Percentiles rank a stretch among this genome's conserved stretches.
Conservation (phyloP, 768 basidiomycete genomes). For the Boletus tylopilopsis region DNA sequence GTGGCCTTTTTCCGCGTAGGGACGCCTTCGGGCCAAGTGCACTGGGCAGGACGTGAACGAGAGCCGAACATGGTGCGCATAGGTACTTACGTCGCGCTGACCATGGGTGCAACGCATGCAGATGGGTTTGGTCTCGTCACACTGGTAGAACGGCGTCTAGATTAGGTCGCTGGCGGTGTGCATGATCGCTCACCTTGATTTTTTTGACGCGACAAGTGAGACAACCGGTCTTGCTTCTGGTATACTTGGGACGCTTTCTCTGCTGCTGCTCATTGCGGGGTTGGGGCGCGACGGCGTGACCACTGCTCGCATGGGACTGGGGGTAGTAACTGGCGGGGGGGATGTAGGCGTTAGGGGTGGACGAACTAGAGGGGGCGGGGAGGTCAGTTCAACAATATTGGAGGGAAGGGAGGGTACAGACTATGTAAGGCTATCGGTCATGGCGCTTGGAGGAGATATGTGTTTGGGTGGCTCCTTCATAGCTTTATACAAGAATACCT, state of each 20-base stretch:
- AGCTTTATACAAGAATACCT: conserved; percentile 44
- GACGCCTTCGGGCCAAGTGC: conserved; percentile 82
- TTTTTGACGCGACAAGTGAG: conserved; percentile 92
- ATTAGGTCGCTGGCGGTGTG: not conserved
- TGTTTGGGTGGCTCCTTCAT: conserved; percentile 38
- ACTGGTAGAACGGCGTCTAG: conserved; percentile 41
- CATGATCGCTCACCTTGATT: conserved; percentile 67
- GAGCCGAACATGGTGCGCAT: conserved; percentile 2
- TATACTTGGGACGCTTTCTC: conserved; percentile 88
- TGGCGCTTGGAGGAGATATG: conserved; percentile 38
- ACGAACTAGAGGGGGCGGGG: conserved; percentile 27
- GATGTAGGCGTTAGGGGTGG: conserved; percentile 40
- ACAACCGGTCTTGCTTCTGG: conserved; percentile 92
- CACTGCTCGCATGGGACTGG: conserved; percentile 27
- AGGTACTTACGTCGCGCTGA: conserved; percentile 64
- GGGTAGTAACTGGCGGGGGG: conserved; percentile 40
- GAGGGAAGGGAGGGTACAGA: conserved; percentile 32
- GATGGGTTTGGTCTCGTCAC: conserved; percentile 86
- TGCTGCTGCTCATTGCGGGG: conserved; percentile 49
- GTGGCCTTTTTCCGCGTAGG: conserved; percentile 65
- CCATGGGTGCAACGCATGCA: conserved; percentile 86
- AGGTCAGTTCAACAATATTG: conserved; percentile 15
- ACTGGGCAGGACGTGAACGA: conserved; percentile 39
- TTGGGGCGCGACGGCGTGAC: conserved; percentile 47
- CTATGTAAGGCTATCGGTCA: conserved; percentile 56